Evolutionary conservation across 164 flowering plant species (phyloP).

Genomic region (Tetracentron sinense): DNA sequence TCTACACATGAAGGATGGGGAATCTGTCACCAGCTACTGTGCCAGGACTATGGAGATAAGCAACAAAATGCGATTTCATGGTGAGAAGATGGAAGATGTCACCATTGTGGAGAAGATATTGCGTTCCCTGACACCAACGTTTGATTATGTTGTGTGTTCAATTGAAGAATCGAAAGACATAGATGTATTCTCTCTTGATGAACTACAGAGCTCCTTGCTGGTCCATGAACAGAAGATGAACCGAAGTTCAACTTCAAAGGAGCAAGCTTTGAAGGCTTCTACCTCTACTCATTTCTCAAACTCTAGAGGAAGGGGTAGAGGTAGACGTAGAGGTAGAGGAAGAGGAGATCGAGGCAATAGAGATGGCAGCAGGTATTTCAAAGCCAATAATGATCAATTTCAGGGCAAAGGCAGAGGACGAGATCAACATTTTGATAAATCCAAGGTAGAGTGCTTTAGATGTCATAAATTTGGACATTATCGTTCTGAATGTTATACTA

Average conservation of each 20-base stretch:
- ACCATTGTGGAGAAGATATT: constrained; percentile 18
- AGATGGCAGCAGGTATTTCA: constrained; percentile 7
- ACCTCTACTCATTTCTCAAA: constrained; percentile 5
- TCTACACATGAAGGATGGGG: too few relatives aligned
- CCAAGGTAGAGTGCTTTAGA: constrained; percentile 25
- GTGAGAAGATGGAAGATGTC: constrained; percentile 17
- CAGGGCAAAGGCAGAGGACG: constrained; percentile 10
- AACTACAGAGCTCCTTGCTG: constrained; percentile 20
- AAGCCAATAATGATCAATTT: constrained; percentile 7
- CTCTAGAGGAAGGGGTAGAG: constrained; percentile 5
- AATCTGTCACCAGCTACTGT: constrained; percentile 9
- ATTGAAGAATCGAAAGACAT: constrained; percentile 20
- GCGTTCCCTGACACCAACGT: constrained; percentile 13
- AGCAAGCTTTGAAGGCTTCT: constrained; percentile 24
- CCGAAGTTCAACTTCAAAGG: constrained; percentile 1
- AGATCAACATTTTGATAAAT: constrained; percentile 20
- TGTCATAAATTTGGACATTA: constrained; percentile 21
- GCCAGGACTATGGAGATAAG: constrained; percentile 14
- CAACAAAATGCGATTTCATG: constrained; percentile 15
- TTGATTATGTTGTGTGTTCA: constrained; percentile 22
- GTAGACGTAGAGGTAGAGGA: constrained; percentile 16
- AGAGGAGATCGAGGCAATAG: constrained; percentile 10
- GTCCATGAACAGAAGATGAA: constrained; percentile 24
- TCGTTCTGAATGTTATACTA: constrained; percentile 12
- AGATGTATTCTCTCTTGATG: constrained; percentile 15